These are phyloP conservation scores for Coemansia sp. DNA, from an alignment of 192 early-diverging fungal species.

Conservation along the genomic window DNA sequence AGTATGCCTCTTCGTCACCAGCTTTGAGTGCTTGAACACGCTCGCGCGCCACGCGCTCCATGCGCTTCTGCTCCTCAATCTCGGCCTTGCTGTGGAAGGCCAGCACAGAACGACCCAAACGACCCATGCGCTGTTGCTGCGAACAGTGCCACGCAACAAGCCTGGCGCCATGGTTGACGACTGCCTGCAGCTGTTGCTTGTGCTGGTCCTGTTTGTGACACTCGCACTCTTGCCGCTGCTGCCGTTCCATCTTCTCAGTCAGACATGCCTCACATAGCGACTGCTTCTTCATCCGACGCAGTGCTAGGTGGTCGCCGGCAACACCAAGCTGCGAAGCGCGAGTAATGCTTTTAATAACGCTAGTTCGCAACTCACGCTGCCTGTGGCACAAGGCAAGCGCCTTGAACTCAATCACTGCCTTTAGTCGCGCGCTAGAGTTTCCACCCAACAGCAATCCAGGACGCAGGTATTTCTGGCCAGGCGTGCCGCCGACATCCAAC, in stretches of 20 bases:
- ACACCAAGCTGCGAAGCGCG: conserved; percentile 78
- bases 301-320: conserved; percentile 71
- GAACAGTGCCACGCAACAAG: conserved; percentile 65
- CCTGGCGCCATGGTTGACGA: conserved; percentile 72
- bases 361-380: conserved; percentile 73
- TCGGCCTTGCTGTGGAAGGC: conserved; percentile 78
- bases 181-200: conserved; percentile 72
- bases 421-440: conserved; percentile 61
- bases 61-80: conserved; percentile 92
- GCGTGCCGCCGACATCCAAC: conserved; percentile 12
- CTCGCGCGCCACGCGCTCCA: conserved; percentile 82
- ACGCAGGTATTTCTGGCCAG: conserved; percentile 17
- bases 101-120: conserved; percentile 74
- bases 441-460: conserved; percentile 25
- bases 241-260: conserved; percentile 89
- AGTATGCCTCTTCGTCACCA: conserved; percentile 97
- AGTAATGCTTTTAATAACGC: conserved; percentile 70
- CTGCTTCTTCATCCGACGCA: conserved; percentile 78
- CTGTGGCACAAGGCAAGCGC: conserved; percentile 72
- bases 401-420: conserved; percentile 87
- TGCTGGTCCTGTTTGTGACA: conserved; percentile 82
- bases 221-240: conserved; percentile 83
- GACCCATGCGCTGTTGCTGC: conserved; percentile 65
- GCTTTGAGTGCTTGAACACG: conserved; percentile 94
- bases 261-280: conserved; percentile 79